These are phyloP conservation scores for Abelmoschus esculentus DNA, from an alignment of 345 rosid genomes.

Conservation along the genomic window DNA sequence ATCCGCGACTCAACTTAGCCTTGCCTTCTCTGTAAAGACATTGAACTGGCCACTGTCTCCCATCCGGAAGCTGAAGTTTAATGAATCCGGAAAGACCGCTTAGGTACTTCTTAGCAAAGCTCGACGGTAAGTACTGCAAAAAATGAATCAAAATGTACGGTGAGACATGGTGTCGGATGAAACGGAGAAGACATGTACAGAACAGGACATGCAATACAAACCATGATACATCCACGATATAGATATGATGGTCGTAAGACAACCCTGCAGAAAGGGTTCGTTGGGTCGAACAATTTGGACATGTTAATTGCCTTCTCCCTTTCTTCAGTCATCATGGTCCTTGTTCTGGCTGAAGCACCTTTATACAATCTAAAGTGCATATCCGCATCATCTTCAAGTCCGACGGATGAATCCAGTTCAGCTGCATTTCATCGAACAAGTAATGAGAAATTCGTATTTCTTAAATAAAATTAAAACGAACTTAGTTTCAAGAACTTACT, in stretches of 20 bases:
- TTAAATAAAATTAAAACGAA: not conserved
- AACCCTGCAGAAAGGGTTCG: conserved; percentile 77
- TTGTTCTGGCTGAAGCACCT: conserved; percentile 70
- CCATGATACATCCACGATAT: conserved; percentile 79
- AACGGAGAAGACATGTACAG: not conserved
- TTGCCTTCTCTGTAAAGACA: conserved; percentile 77
- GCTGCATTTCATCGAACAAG: conserved; percentile 24
- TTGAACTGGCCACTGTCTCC: conserved; percentile 79
- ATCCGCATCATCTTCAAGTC: conserved; percentile 38
- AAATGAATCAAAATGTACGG: not conserved
- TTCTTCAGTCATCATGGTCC: conserved; percentile 70
- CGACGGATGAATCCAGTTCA: conserved; percentile 31
- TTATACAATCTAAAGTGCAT: conserved; percentile 53
- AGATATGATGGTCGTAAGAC: conserved; percentile 79
- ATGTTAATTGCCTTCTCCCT: conserved; percentile 65
- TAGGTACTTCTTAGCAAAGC: conserved; percentile 75
- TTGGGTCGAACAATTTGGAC: conserved; percentile 64
- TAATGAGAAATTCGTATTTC: conserved; percentile 10
- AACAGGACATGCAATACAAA: conserved; percentile 21
- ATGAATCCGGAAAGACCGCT: conserved; percentile 78
- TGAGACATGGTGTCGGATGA: not conserved
- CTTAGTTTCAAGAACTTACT: conserved; percentile 35
- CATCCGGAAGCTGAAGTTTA: conserved; percentile 63
- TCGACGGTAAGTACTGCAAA: conserved; percentile 71
- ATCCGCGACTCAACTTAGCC: conserved; percentile 81